phyloP scores from a whole-genome alignment of 345 rosid species.

The Rhodamnia argentea region DNA sequence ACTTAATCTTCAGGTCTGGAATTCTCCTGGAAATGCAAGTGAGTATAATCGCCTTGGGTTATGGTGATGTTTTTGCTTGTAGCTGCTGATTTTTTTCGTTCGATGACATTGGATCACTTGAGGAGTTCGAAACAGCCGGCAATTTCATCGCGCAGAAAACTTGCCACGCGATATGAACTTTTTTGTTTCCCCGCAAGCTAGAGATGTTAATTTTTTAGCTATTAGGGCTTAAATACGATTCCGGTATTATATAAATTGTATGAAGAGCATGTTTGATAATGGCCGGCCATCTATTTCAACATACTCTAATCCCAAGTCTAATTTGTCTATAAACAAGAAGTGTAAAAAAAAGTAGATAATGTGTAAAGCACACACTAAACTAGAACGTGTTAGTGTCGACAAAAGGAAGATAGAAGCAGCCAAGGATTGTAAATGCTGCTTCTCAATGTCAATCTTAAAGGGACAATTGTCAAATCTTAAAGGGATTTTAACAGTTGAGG shows the following conservation, averaged over 20 bases:
- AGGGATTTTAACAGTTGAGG: neutral
- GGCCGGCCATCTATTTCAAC: neutral
- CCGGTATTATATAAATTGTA: neutral
- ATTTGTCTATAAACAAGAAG: neutral
- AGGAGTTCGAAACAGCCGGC: neutral
- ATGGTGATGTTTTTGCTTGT: neutral
- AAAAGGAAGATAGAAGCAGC: neutral
- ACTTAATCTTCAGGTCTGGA: neutral
- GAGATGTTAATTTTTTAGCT: neutral
- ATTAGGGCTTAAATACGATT: neutral
- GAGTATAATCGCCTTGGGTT: neutral
- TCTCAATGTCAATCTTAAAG: neutral
- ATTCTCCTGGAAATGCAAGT: neutral
- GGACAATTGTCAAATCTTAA: neutral
- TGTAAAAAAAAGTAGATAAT: neutral
- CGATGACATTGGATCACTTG: neutral
- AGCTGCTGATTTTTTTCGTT: neutral
- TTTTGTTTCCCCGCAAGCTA: neutral
- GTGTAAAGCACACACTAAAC: neutral
- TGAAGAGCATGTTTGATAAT: neutral
- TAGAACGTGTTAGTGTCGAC: neutral
- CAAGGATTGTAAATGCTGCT: neutral
- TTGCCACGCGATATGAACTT: neutral
- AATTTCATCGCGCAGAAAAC: neutral
- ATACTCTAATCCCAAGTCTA: neutral